Percentiles rank a stretch among this genome's conserved stretches.
Conservation (phyloP, 805 yeast species). For the Wickerhamomyces kurtzmanii region DNA sequence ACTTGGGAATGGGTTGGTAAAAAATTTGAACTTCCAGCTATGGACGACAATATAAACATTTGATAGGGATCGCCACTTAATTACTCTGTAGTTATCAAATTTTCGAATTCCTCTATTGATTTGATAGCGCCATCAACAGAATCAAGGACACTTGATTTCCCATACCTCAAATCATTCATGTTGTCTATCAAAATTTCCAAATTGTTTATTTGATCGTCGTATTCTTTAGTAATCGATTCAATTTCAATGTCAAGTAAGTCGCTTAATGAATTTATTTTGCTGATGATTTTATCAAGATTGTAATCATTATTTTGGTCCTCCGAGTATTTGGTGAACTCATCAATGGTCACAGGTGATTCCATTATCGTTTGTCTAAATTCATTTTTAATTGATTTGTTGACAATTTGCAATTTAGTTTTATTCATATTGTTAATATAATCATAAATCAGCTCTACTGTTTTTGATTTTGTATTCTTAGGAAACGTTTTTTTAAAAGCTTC, state of each 20-base stretch:
- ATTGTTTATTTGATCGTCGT: constrained; percentile 9
- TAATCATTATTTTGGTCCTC: constrained; percentile 1
- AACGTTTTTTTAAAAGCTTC: too few species aligned
- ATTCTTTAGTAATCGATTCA: constrained; percentile 8
- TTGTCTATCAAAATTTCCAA: constrained; percentile 13
- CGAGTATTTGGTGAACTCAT: too few species aligned
- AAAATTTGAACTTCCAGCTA: constrained; percentile 13
- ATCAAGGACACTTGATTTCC: constrained; percentile 11
- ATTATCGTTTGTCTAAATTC: too few species aligned
- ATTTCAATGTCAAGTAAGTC: constrained; percentile 17
- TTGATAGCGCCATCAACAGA: constrained; percentile 9
- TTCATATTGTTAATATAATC: too few species aligned
- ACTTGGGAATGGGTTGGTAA: constrained; percentile 62
- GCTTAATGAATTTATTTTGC: constrained; percentile 18
- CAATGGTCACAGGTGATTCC: too few species aligned
- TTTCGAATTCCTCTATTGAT: constrained; percentile 12
- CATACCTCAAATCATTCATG: constrained; percentile 19
- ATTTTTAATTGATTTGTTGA: too few species aligned
- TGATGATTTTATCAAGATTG: constrained; percentile 4
- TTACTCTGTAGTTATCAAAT: constrained; percentile 2
- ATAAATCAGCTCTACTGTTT: too few species aligned
- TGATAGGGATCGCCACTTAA: constrained; percentile 1
- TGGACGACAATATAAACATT: constrained; percentile 17
- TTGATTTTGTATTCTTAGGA: too few species aligned
- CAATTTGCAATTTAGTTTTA: too few species aligned